Evolutionary conservation across 768 basidiomycete genomes (phyloP).

Genomic region (Polyporus arcularius): DNA sequence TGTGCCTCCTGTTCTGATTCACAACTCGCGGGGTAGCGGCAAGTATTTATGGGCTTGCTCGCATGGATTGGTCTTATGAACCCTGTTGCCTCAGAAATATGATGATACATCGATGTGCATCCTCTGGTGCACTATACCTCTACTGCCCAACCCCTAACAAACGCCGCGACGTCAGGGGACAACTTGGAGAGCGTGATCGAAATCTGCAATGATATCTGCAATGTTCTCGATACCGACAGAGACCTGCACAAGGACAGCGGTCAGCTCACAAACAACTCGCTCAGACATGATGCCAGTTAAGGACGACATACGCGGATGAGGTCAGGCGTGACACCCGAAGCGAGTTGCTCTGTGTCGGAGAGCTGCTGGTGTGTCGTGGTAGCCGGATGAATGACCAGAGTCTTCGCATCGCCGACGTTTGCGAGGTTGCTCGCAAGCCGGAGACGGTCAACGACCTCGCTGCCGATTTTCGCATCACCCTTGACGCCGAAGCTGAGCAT

Average conservation of each 20-base stretch:
- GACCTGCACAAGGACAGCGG: constrained; percentile 27
- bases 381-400: constrained; percentile 77
- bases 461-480: constrained; percentile 49
- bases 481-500: constrained; percentile 79
- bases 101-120: too few species aligned
- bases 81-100: too few species aligned
- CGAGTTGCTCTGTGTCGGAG: constrained; percentile 55
- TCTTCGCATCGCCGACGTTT: constrained; percentile 81
- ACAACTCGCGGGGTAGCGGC: too few species aligned
- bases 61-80: too few species aligned
- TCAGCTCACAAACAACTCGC: background rate
- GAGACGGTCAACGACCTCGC: constrained; percentile 67
- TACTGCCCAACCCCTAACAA: too few species aligned
- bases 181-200: constrained; percentile 37
- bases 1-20: too few species aligned
- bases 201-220: constrained; percentile 46
- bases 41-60: too few species aligned
- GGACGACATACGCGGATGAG: constrained; percentile 59
- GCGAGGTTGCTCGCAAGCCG: constrained; percentile 72
- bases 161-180: constrained; percentile 18
- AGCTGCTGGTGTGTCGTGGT: constrained; percentile 79
- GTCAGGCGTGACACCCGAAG: constrained; percentile 74
- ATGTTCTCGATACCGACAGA: constrained; percentile 46
- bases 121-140: too few species aligned
- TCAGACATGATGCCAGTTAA: background rate